Evolutionary conservation across 2,329 filamentous ascomycete species (phyloP).

Genomic region (Mycocentrospora acerina): DNA sequence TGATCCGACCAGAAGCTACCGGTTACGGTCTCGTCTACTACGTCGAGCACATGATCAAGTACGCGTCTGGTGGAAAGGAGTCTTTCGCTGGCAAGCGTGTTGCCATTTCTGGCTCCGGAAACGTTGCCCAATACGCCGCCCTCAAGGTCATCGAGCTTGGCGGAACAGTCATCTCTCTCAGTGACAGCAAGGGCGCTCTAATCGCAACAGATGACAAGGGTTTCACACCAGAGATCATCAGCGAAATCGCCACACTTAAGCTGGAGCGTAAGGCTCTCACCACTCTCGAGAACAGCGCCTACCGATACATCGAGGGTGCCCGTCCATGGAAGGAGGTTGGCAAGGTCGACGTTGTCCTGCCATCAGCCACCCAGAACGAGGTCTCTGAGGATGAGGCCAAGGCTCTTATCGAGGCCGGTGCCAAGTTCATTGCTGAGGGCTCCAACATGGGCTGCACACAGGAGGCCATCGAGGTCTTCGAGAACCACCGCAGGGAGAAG

Average conservation of each 20-base stretch:
- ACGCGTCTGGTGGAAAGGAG: slow-evolving; percentile 76
- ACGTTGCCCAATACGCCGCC: slow-evolving; percentile 96
- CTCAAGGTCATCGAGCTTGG: slow-evolving; percentile 97
- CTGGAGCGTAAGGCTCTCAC: slow-evolving; percentile 81
- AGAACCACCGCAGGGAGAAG: slow-evolving; percentile 69
- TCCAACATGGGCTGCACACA: slow-evolving; percentile 99
- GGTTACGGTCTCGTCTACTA: slow-evolving; percentile 91
- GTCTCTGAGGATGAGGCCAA: slow-evolving; percentile 88
- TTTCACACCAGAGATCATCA: slow-evolving; percentile 79
- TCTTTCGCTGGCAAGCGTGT: slow-evolving; percentile 89
- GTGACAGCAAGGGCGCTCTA: slow-evolving; percentile 85
- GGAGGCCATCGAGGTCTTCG: slow-evolving; percentile 91
- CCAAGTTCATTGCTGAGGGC: slow-evolving; percentile 88
- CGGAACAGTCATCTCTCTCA: slow-evolving; percentile 87
- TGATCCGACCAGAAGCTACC: slow-evolving; percentile 96
- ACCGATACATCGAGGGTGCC: slow-evolving; percentile 83
- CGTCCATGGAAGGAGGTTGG: slow-evolving; percentile 91
- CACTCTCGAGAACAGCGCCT: slow-evolving; percentile 67
- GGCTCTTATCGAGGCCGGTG: slow-evolving; percentile 73
- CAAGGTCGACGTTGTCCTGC: slow-evolving; percentile 87
- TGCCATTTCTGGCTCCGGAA: slow-evolving; percentile 93
- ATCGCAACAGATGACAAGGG: slow-evolving; percentile 69
- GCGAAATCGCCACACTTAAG: slow-evolving; percentile 81
- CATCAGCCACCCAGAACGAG: slow-evolving; percentile 96
- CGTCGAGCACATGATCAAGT: slow-evolving; percentile 61